A percentile compares a stretch with the other conserved stretches of the same genome.
Evolutionary conservation across 371 early-diverging fungal species (phyloP).

Genomic region (Syncephalis plumigaleata): DNA sequence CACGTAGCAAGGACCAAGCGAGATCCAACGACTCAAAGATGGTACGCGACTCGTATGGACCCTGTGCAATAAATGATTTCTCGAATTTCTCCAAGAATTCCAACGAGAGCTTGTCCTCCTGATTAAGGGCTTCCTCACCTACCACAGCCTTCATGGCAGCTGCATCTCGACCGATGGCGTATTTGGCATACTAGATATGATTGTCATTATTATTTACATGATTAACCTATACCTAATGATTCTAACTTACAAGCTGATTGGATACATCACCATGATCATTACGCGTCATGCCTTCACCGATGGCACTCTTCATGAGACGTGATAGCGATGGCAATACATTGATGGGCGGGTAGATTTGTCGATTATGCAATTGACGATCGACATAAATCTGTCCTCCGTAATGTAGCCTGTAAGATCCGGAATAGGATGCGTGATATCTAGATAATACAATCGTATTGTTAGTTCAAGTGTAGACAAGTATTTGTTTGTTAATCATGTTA

Average conservation of each 20-base stretch:
- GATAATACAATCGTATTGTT: background rate
- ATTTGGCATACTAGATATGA: conserved; percentile 85
- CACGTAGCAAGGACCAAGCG: conserved; percentile 97
- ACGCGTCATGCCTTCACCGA: conserved; percentile 98
- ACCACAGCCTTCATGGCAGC: conserved; percentile 99
- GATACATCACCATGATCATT: conserved; percentile 99
- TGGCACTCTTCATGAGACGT: conserved; percentile 99
- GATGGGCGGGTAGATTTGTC: conserved; percentile 99
- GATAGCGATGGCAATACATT: conserved; percentile 99
- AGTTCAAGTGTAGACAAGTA: too few species aligned
- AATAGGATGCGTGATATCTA: conserved; percentile 99
- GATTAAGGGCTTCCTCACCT: conserved; percentile 98
- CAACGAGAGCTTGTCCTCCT: conserved; percentile 95
- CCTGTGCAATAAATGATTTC: conserved; percentile 95
- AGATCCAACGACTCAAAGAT: conserved; percentile 96
- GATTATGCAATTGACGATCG: conserved; percentile 98
- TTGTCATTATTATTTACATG: too few species aligned
- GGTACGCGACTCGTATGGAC: conserved; percentile 87
- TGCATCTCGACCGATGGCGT: conserved; percentile 99
- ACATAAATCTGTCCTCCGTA: conserved; percentile 99
- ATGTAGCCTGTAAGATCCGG: conserved; percentile 99
- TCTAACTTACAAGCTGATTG: conserved; percentile 77
- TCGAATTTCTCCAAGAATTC: conserved; percentile 99
- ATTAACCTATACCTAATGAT: too few species aligned
- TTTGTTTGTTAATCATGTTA: background rate